A percentile compares a stretch with the other conserved stretches of the same genome.
phyloP scores from a whole-genome alignment of 2,329 filamentous ascomycete species.

The Arthrobotrys megalospora region DNA sequence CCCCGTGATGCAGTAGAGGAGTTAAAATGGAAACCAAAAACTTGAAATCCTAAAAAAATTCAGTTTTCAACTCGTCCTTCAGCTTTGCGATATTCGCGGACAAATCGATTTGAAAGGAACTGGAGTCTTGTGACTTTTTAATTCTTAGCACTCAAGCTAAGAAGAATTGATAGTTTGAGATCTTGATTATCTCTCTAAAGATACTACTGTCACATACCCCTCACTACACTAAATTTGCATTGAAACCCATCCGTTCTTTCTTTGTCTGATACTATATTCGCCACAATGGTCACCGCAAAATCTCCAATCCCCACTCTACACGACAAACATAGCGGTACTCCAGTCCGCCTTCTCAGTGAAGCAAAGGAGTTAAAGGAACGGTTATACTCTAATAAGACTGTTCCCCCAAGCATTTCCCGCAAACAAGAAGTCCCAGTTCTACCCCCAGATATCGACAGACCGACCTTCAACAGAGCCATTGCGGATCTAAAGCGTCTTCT shows the following conservation, averaged over 20 bases:
- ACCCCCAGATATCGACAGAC: slow-evolving; percentile 68
- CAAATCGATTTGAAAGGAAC: slow-evolving; percentile 4
- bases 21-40: slow-evolving; percentile 32
- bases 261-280: neutral
- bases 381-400: slow-evolving; percentile 67
- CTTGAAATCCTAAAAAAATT: slow-evolving; percentile 3
- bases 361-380: slow-evolving; percentile 66
- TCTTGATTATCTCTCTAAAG: neutral
- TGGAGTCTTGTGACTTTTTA: slow-evolving; percentile 15
- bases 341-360: slow-evolving; percentile 67
- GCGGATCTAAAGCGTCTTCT: slow-evolving; percentile 67
- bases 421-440: slow-evolving; percentile 66
- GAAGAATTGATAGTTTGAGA: neutral
- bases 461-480: slow-evolving; percentile 66
- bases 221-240: neutral
- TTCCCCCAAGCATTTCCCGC: slow-evolving; percentile 63
- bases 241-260: neutral
- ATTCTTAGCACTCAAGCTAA: slow-evolving; percentile 12
- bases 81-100: neutral
- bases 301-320: slow-evolving; percentile 40
- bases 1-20: slow-evolving; percentile 13
- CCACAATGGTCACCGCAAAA: slow-evolving; percentile 30
- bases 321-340: slow-evolving; percentile 68
- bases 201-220: neutral
- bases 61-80: neutral